Base-by-base conservation (phyloP, 306 rosid genomes). In the Trifolium fragiferum region DNA sequence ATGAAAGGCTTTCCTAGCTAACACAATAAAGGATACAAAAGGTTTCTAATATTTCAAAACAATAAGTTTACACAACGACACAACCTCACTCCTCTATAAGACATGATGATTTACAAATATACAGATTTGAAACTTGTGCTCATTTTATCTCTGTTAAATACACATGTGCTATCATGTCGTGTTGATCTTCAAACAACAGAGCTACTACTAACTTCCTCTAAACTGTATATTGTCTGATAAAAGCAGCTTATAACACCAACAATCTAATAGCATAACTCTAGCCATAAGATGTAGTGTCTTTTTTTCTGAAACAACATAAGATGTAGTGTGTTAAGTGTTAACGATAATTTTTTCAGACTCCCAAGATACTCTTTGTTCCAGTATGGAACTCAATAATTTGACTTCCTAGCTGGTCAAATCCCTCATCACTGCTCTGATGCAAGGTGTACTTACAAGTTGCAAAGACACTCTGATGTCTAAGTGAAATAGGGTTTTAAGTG, bases 91-190 rank as follows among this genome's bases (percentile, higher is more conserved):
- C 27, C 57, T 43, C 8, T 66, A 10, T n/a, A 73, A 49, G 70
- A 57, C 75, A 73, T 14, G 64, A 73, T 14, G 64, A 73, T 37
- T 33, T 6, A 23, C 79, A 73, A 73, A 46, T 41, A 46, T 51
- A 53, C 40, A 35, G 21, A 58, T 35, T 59, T 38, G 20, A 47
- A 46, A 43, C 18, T 18, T 59, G 27, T 69, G 23, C 33, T 69
- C n/a, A 27, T 27, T 20, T 72, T 65, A 7, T 65, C 25, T 44
- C 61, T 37, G 37, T 19, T 40, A 65, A 35, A 68, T 30, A 69
- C 25, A 54, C 60, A 54, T 69, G 59, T 20, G 19, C 58, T 51
- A 55, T 19, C 11, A 35, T 43, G 47, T 54, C 21, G 19, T 16
- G 65, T 44, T 8, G 70, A 63, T 54, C 76, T 64, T 73, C 65